phyloP scores from a whole-genome alignment of 2,329 filamentous ascomycete species.

The Curvularia eragrostidis region DNA sequence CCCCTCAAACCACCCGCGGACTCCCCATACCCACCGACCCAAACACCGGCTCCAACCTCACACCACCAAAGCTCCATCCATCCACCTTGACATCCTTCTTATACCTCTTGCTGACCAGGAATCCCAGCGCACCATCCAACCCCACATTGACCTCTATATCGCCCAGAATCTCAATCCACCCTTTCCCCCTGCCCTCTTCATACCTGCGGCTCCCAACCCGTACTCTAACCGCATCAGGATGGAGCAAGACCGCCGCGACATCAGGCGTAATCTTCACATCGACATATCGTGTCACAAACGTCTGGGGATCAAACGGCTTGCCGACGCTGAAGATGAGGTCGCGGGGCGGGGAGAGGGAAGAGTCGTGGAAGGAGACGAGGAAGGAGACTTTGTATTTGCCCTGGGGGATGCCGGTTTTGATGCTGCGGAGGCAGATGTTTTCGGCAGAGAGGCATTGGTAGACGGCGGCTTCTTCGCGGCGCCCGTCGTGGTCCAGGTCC shows the following conservation, averaged over 20 bases:
- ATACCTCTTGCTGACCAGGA: conserved; percentile 47
- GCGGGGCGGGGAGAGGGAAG: conserved; percentile 26
- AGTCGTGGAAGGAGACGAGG: conserved; percentile 42
- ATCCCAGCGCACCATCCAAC: conserved; percentile 47
- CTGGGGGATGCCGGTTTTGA: conserved; percentile 49
- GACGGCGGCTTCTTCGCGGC: conserved; percentile 45
- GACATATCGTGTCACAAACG: conserved; percentile 43
- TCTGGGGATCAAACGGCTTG: conserved; percentile 43
- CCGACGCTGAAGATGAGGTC: conserved; percentile 49
- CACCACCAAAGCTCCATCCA: conserved; percentile 51
- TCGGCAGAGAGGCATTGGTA: conserved; percentile 43
- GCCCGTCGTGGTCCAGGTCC: conserved; percentile 47
- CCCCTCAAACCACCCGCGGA: conserved; percentile 7
- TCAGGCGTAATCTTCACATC: conserved; percentile 50
- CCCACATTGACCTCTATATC: conserved; percentile 48
- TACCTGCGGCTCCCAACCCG: conserved; percentile 42
- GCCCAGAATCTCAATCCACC: conserved; percentile 49
- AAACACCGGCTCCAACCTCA: conserved; percentile 48
- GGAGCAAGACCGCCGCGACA: conserved; percentile 46
- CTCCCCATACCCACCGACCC: conserved; percentile 16
- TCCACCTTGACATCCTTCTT: conserved; percentile 40
- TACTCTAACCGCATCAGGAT: conserved; percentile 49
- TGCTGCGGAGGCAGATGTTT: conserved; percentile 45
- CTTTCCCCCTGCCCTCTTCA: conserved; percentile 38
- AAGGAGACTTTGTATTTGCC: conserved; percentile 48